Conservation (phyloP, 139 green algal species). For the Chlorella ohadii region DNA sequence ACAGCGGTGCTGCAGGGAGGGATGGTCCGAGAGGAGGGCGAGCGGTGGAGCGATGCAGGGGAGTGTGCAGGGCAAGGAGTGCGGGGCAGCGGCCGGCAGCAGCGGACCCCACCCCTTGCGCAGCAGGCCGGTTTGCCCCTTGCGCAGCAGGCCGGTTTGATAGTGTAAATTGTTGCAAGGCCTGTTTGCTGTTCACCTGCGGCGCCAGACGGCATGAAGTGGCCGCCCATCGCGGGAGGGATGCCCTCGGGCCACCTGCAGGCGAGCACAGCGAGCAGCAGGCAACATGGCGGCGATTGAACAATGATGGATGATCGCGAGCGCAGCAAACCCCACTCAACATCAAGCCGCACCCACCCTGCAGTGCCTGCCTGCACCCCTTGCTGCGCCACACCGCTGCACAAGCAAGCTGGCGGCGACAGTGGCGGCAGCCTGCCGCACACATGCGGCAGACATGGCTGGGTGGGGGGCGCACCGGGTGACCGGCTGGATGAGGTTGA, state of each 20-base stretch:
- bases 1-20: constrained; percentile 60
- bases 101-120: too few relatives aligned
- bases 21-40: neutral
- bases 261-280: too few relatives aligned
- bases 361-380: too few relatives aligned
- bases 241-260: constrained; percentile 77
- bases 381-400: neutral
- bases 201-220: constrained; percentile 68
- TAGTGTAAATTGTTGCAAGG: too few relatives aligned
- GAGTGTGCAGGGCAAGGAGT: neutral
- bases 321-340: too few relatives aligned
- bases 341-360: too few relatives aligned
- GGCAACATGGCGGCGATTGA: too few relatives aligned
- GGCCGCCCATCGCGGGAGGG: constrained; percentile 89
- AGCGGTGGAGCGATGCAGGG: neutral
- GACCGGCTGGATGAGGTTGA: constrained; percentile 38
- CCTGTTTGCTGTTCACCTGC: too few relatives aligned
- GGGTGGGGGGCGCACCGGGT: neutral
- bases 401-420: neutral
- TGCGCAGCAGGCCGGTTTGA: too few relatives aligned
- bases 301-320: too few relatives aligned
- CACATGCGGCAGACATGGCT: neutral
- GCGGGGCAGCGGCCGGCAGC: too few relatives aligned
- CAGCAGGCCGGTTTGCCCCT: too few relatives aligned
- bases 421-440: neutral